Percentiles rank a stretch among this genome's conserved stretches.
Evolutionary conservation across 1,139 yeast genomes (phyloP).

Genomic region (Debaryomycetaceae sp.): DNA sequence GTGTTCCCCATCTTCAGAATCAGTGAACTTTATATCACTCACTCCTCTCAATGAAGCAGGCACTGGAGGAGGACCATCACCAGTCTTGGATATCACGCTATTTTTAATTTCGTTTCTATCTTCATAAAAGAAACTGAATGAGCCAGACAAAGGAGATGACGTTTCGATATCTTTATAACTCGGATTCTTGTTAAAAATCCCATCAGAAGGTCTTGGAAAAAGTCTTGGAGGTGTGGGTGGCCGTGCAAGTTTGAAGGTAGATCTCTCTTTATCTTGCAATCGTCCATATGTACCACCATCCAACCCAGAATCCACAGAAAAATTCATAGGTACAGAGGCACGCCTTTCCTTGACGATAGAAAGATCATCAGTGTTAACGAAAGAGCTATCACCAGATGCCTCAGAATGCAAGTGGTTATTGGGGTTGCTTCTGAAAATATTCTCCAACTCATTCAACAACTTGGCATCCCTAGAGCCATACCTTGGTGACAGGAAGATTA

Average conservation of each 20-base stretch:
- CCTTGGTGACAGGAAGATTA: background rate
- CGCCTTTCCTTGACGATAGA: background rate
- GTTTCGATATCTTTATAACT: background rate
- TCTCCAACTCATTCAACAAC: background rate
- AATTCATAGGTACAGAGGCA: background rate
- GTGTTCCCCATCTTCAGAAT: background rate
- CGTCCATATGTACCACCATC: background rate
- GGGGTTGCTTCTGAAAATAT: background rate
- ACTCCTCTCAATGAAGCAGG: conserved; percentile 2
- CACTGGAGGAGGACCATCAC: conserved; percentile 8
- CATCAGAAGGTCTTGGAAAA: background rate
- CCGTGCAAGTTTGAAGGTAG: background rate
- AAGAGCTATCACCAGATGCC: background rate
- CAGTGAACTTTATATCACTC: background rate
- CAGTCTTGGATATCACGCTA: background rate
- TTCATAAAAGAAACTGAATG: background rate
- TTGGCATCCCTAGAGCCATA: background rate
- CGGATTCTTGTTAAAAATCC: too few species aligned
- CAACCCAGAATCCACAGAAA: background rate
- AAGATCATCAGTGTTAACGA: background rate
- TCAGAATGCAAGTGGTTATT: background rate
- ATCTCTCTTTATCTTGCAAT: background rate
- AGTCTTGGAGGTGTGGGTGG: conserved; percentile 1
- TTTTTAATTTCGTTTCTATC: background rate
- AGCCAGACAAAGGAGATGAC: background rate